phyloP scores from a whole-genome alignment of 2,329 filamentous ascomycete species.

The Ascochyta fabae region DNA sequence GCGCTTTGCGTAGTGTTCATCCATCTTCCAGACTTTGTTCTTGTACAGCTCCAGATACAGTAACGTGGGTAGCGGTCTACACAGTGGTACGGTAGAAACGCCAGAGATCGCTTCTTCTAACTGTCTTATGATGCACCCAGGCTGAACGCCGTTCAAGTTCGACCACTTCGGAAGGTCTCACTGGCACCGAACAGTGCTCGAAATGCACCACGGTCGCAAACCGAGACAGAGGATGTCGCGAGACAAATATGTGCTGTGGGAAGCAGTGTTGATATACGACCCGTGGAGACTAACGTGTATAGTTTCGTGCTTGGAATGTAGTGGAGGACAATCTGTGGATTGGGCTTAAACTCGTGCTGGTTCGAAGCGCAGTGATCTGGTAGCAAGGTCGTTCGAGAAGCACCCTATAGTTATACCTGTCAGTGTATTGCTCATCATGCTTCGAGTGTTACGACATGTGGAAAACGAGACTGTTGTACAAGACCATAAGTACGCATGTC shows the following conservation, averaged over 20 bases:
- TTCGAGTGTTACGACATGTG: constrained; percentile 42
- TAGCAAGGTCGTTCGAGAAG: constrained; percentile 27
- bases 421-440: constrained; percentile 38
- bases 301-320: neutral
- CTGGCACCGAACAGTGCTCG: neutral
- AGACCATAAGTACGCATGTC: constrained; percentile 35
- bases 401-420: constrained; percentile 35
- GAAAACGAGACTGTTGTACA: constrained; percentile 38
- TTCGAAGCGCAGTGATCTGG: constrained; percentile 2
- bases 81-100: too few relatives aligned
- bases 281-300: neutral
- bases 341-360: neutral
- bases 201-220: neutral
- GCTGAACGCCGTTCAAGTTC: neutral
- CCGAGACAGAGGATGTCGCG: neutral
- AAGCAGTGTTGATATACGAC: neutral
- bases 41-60: neutral
- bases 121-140: neutral
- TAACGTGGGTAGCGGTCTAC: too few relatives aligned
- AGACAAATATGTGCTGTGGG: neutral
- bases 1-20: neutral
- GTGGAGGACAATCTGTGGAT: neutral
- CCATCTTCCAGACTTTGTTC: constrained; percentile 19
- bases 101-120: neutral
- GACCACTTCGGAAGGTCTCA: neutral